Percentiles rank a stretch among this genome's conserved stretches.
Conservation (phyloP, 78 protist species). For the Speleostelium caveatum region DNA sequence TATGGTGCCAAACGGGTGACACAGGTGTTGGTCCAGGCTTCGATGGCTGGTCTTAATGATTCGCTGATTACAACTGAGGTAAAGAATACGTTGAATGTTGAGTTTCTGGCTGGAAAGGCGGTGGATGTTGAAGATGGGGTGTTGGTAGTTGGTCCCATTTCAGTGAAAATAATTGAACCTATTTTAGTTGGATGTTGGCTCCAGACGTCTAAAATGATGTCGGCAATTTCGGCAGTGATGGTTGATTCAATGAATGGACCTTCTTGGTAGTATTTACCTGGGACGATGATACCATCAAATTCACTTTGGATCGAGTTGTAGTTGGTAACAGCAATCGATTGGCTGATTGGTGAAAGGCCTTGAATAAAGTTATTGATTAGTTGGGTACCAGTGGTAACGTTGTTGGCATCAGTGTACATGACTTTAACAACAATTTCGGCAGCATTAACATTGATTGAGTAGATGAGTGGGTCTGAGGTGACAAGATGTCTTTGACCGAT, state of each 20-base stretch:
- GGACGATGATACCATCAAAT: neutral
- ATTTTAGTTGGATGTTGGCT: neutral
- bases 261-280: neutral
- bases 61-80: neutral
- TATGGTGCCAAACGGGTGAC: neutral
- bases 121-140: neutral
- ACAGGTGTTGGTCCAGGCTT: neutral
- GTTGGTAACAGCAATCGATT: neutral
- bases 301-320: neutral
- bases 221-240: neutral
- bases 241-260: neutral
- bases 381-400: neutral
- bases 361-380: neutral
- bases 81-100: slow-evolving; percentile 8
- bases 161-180: slow-evolving; percentile 10
- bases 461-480: neutral
- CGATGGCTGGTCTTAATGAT: neutral
- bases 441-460: neutral
- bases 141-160: neutral
- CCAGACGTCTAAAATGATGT: neutral
- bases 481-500: neutral
- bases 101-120: slow-evolving; percentile 7
- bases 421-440: neutral
- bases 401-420: neutral
- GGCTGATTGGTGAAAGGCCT: no score